Evolutionary conservation across 2,329 filamentous ascomycete genomes (phyloP), one percentile per base, ranked within the genome.

Genomic region (Fusarium poae): DNA sequence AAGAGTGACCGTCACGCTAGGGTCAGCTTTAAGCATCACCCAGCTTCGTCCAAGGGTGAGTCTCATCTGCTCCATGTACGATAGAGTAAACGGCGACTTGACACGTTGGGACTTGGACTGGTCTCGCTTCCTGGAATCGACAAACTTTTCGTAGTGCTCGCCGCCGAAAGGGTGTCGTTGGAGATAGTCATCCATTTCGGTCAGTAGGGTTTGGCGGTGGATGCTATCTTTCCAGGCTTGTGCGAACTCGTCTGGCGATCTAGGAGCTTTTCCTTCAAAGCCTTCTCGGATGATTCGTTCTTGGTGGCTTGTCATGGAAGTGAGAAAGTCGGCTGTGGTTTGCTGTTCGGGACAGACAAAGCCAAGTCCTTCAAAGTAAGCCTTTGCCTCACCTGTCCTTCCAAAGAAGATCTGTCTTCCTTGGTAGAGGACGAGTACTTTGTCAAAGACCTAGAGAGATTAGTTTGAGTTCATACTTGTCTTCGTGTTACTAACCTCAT

Each of bases 241-340:
- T 1, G 76, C 77, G 29, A 81, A 81, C 21, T 81, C 79, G 6
- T 80, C 78, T 0, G 79, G 71, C 1, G 77, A 79, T 45, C 77
- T 59, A 0, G 79, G 79, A 0, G 77, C 77, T 29, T 68, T 75
- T 11, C 67, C 68, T 55, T 80, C 74, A 25, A 70, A 79, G 5
- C 79, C 79, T 8, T 71, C 67, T 21, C 72, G 76, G 15, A 78
- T 64, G 18, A 77, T 59, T 25, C 79, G 78, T 65, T 81, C 79
- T 7, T 74, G 68, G 5, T 78, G 76, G 15, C 73, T 78, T 5
- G 83, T 85, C 40, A 86, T 82, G 0, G 83, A 84, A 2, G 72
- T 92, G 32, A 93, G 77, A 77, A 92, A 93, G 73, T 93, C 91
- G 4, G 91, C 88, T 2, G 90, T 92, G 0, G 91, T 93, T 71